Evolutionary conservation across 2,329 filamentous ascomycete species (phyloP).

Genomic region (Talaromyces marneffei): DNA sequence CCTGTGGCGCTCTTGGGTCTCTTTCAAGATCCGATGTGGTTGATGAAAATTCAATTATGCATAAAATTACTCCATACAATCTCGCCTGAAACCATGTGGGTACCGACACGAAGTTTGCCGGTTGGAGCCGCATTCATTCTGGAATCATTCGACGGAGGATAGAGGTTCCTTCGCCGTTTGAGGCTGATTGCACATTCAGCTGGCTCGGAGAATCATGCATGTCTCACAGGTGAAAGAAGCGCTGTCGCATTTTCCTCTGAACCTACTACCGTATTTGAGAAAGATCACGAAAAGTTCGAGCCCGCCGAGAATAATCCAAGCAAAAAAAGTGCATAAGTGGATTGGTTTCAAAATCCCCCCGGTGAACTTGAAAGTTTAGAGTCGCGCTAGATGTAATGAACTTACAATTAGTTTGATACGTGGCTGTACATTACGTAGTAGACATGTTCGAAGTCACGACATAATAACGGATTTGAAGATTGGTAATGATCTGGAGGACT

Average conservation of each 20-base stretch:
- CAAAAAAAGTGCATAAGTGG: neutral
- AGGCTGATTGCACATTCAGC: neutral
- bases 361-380: neutral
- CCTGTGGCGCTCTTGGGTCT: neutral
- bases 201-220: neutral
- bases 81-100: neutral
- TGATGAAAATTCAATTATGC: neutral
- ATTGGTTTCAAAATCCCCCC: neutral
- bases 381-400: neutral
- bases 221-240: neutral
- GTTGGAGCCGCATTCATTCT: neutral
- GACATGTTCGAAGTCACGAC: no score
- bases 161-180: neutral
- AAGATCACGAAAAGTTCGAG: neutral
- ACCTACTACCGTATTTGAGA: neutral
- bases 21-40: neutral
- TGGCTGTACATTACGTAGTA: no score
- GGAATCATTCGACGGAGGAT: neutral
- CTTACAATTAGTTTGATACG: neutral
- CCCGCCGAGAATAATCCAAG: neutral
- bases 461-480: no score
- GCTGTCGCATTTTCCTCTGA: neutral
- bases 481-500: neutral
- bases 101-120: neutral
- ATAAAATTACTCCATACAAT: neutral